Base-by-base conservation (phyloP, 345 rosid genomes). In the Erodium maritimum region DNA sequence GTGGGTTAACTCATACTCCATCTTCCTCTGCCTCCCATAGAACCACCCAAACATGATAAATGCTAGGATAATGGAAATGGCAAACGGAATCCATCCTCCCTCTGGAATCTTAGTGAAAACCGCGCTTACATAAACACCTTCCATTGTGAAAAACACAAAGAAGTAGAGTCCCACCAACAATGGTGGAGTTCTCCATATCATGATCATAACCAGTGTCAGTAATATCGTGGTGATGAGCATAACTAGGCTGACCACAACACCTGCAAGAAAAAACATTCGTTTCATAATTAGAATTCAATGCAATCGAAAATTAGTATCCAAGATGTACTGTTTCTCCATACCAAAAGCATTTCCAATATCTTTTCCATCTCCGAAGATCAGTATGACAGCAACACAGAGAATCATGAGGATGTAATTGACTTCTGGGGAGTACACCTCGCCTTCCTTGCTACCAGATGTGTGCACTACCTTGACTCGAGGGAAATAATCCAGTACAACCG, bases 41-140 rank as follows among this genome's bases (percentile, higher is more conserved):
- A 85, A 87, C 96, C 96, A 91, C 56, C 83, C 90, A 37, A 81
- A 91, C 97, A 91, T 87, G 19, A 85, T 76, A 62, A 87, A 70
- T 16, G 89, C 85, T 29, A 91, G 89, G 54, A 85, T 67, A 46
- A 85, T 61, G 29, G 96, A 87, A 19, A 91, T 84, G 18, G 84
- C 95, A 21, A 91, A 87, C 5, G 96, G 97, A 33, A 91, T 82
- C 96, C 97, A 91, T 57, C 97, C 96, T 10, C 96, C 91, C 64
- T 83, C 86, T 0, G 79, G 82, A 54, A 84, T 63, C 68, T 91
- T 91, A 21, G 83, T 80, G 65, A 75, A 73, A 68, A 88, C 85
- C 0, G 96, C 91, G 5, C 88, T 85, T 62, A 81, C 83, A 66
- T 91, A 91, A 18, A 87, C 81, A 21, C 96, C 88, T 67, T 91